A percentile compares a stretch with the other conserved stretches of the same genome.
phyloP scores from a whole-genome alignment of 192 early-diverging fungal species.

The Gaertneriomyces sp. region DNA sequence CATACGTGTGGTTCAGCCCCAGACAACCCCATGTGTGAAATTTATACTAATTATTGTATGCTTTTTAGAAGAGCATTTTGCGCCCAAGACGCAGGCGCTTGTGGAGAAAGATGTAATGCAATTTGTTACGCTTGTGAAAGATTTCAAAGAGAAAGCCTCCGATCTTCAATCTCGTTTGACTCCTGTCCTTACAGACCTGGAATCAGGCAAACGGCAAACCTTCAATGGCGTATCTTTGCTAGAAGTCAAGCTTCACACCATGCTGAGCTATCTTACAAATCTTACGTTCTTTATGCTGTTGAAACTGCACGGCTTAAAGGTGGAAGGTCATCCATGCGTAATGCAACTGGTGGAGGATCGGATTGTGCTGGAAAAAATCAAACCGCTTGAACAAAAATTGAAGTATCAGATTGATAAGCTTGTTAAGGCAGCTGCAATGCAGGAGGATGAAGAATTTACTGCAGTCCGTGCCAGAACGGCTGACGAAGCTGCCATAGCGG shows the following conservation, averaged over 20 bases:
- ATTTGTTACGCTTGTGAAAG: conserved; percentile 7
- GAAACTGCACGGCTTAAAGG: conserved; percentile 70
- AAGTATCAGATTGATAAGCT: conserved; percentile 98
- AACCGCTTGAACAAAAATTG: conserved; percentile 88
- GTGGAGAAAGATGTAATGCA: conserved; percentile 11
- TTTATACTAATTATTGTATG: no score
- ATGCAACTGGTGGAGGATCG: conserved; percentile 71
- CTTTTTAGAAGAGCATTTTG: no score
- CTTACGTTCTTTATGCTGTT: conserved; percentile 70
- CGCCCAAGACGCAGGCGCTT: neutral
- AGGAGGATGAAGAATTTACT: conserved; percentile 15
- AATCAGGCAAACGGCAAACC: conserved; percentile 59
- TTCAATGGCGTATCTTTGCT: conserved; percentile 81
- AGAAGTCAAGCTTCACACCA: conserved; percentile 82
- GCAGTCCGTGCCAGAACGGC: conserved; percentile 19
- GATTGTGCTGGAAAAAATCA: conserved; percentile 87
- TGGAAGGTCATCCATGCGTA: conserved; percentile 62
- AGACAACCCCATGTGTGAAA: no score
- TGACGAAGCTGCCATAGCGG: conserved; percentile 2
- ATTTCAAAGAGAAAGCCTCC: conserved; percentile 19
- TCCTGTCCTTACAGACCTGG: conserved; percentile 24
- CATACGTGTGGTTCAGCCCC: no score
- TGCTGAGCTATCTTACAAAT: conserved; percentile 82
- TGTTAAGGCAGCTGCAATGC: conserved; percentile 50
- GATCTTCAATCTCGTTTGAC: conserved; percentile 15